These are phyloP conservation scores for Diospyros lotus DNA, from an alignment of 148 eudicot species.

Conservation along the genomic window DNA sequence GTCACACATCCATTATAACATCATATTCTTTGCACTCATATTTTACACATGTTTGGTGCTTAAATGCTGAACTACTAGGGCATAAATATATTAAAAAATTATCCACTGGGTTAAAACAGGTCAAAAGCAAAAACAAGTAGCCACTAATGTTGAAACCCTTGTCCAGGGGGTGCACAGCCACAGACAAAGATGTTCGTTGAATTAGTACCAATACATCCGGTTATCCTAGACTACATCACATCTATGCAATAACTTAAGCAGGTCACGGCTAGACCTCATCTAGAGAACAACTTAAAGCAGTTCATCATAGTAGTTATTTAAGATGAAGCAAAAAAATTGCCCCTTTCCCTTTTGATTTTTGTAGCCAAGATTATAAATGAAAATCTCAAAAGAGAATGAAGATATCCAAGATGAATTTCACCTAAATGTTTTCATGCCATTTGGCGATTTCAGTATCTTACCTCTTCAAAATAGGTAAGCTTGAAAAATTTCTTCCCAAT, in stretches of 20 bases:
- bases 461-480: constrained; percentile 95
- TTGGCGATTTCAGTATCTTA: constrained; percentile 19
- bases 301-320: no score
- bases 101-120: no score
- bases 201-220: neutral
- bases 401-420: neutral
- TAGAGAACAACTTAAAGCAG: no score
- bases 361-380: no score
- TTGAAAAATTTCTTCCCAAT: constrained; percentile 93
- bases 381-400: neutral
- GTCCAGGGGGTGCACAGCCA: neutral
- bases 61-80: no score
- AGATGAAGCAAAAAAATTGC: no score
- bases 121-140: neutral
- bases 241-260: neutral
- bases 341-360: no score
- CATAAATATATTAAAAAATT: no score
- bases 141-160: neutral
- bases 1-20: no score
- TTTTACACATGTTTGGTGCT: no score
- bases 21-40: no score
- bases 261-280: no score
- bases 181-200: neutral
- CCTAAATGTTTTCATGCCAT: neutral
- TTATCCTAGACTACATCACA: neutral